Evolutionary conservation across 371 early-diverging fungal genomes (phyloP), one percentile per base, ranked within the genome.

Genomic region (Apophysomyces sp.): DNA sequence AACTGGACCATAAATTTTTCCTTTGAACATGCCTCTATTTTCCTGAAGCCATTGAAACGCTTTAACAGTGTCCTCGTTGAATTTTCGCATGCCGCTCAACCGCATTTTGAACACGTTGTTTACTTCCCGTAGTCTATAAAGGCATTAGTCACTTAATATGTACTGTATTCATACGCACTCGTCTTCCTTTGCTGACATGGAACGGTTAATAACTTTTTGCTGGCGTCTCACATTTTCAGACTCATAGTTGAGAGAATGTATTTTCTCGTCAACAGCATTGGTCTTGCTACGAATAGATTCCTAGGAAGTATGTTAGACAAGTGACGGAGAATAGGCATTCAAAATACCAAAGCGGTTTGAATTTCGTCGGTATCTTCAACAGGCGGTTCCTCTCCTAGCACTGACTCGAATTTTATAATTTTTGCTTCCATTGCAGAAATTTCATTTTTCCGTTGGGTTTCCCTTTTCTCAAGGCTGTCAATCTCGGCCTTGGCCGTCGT

Each of bases 1-100:
- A 3, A 89, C 71, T 0, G 97, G 98, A 2, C 85, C 86, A 75
- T 86, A 90, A 2, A 98, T 88, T 21, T 79, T 78, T 44, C 87
- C 85, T 37, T 74, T 58, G 59, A 96, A 96, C 58, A 64, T 27
- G 15, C 69, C 30, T 16, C 80, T 78, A 60, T 95, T 90, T 9
- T 82, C 52, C 29, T 80, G 77, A 13, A 92, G 69, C 91, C 91
- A 93, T 15, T 74, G 39, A 1, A 80, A 70, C 1, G 91, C 95
- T 2, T 75, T 63, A 13, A 70, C 72, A 0, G 89, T 81, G 56
- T 89, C 87, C 27, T 52, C 61, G 60, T 86, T 80, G 9, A 61
- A 58, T 0, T 52, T 36, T 16, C 68, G 57, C 21, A 95, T 63
- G 0, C 61, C 39, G 2, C 77, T 61, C 5, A 89, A 59, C 16